These are phyloP conservation scores for Auriculariales sp. DNA, from an alignment of 768 basidiomycete genomes.

Conservation along the genomic window DNA sequence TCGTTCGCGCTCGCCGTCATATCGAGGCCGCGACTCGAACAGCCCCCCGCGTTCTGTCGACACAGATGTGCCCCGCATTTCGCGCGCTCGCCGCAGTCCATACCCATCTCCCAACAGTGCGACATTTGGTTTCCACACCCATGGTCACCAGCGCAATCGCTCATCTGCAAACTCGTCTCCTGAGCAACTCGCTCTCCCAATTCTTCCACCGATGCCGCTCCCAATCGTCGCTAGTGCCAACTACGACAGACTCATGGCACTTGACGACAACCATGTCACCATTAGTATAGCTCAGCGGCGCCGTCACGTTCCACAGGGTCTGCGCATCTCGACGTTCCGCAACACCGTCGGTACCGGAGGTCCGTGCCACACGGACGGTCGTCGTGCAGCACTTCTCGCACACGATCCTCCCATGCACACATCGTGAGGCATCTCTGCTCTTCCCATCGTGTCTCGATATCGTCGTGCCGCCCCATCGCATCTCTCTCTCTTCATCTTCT, in stretches of 20 bases:
- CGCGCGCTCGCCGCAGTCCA: neutral
- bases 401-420: too few species aligned
- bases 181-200: neutral
- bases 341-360: neutral
- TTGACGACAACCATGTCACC: neutral
- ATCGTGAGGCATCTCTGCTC: too few species aligned
- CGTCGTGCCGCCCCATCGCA: neutral
- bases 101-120: neutral
- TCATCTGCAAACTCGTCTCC: neutral
- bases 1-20: neutral
- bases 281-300: neutral
- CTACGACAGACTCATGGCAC: too few species aligned
- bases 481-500: neutral
- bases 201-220: neutral
- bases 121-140: neutral
- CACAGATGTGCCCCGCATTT: neutral
- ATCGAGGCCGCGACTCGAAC: neutral
- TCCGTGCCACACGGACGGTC: too few species aligned
- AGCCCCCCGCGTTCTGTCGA: neutral
- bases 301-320: neutral
- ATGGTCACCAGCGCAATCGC: neutral
- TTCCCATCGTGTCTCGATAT: too few species aligned
- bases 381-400: too few species aligned
- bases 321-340: constrained; percentile 1
- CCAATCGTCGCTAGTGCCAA: neutral